Conservation (phyloP, 495 filamentous ascomycete genomes). For the Stereocaulon alpinum region DNA sequence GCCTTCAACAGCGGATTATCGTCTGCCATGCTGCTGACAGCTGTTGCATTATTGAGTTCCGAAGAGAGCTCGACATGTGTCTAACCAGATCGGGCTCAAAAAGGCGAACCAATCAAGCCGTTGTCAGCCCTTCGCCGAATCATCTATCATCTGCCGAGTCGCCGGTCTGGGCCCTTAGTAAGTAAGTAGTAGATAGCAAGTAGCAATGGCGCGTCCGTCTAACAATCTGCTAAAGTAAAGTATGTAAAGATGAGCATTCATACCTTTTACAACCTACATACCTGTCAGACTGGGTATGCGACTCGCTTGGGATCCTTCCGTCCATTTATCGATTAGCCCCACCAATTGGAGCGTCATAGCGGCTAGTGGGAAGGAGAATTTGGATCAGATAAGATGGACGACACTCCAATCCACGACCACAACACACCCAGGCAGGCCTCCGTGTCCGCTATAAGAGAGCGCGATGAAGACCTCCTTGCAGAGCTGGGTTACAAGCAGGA, state of each 20-base stretch:
- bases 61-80: background rate
- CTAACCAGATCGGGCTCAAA: background rate
- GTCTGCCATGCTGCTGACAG: background rate
- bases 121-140: conserved; percentile 2
- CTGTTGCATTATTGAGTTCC: background rate
- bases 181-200: too few species aligned
- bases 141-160: background rate
- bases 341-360: background rate
- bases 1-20: conserved; percentile 26
- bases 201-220: too few species aligned
- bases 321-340: background rate
- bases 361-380: background rate
- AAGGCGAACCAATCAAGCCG: conserved; percentile 6
- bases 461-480: conserved; percentile 45
- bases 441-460: background rate
- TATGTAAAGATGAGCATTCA: too few species aligned
- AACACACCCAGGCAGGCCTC: background rate
- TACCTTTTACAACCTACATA: background rate
- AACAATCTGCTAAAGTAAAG: too few species aligned
- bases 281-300: background rate
- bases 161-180: too few species aligned
- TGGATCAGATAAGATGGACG: background rate
- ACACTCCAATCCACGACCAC: background rate
- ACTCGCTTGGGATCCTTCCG: background rate
- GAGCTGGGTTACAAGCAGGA: conserved; percentile 56